phyloP scores from a whole-genome alignment of 805 yeast genomes.

The Candida ulmi region DNA sequence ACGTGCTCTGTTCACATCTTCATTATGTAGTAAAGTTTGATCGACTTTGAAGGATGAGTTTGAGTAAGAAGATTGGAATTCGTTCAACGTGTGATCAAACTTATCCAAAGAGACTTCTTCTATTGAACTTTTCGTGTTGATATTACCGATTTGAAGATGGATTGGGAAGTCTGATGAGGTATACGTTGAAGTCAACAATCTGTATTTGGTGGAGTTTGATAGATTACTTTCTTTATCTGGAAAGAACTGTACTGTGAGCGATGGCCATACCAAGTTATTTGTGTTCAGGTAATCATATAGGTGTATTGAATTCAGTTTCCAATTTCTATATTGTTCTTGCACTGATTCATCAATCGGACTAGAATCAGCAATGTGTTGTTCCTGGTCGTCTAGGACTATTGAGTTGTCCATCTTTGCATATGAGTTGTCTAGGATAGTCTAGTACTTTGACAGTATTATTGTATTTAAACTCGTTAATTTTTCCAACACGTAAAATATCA shows the following conservation, averaged over 20 bases:
- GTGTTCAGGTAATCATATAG: constrained; percentile 72
- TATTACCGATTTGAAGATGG: constrained; percentile 33
- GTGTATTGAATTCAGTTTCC: constrained; percentile 81
- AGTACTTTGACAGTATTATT: too few relatives aligned
- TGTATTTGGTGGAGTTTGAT: constrained; percentile 16
- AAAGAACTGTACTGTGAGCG: constrained; percentile 64
- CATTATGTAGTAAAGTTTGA: constrained; percentile 62
- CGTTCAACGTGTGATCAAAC: constrained; percentile 30
- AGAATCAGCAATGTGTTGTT: neutral
- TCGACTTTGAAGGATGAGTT: constrained; percentile 31
- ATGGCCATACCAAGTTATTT: constrained; percentile 62
- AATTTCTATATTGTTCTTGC: constrained; percentile 29
- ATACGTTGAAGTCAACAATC: constrained; percentile 57
- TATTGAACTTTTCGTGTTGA: constrained; percentile 20
- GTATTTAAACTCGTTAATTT: too few relatives aligned
- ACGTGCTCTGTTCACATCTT: constrained; percentile 68
- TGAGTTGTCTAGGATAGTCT: too few relatives aligned
- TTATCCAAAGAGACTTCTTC: constrained; percentile 25
- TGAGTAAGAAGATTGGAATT: constrained; percentile 27
- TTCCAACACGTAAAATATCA: neutral
- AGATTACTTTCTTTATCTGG: constrained; percentile 35
- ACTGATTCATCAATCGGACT: constrained; percentile 6
- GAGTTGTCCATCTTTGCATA: neutral
- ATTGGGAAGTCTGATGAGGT: constrained; percentile 57
- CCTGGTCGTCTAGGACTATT: neutral